Evolutionary conservation across 768 basidiomycete species (phyloP).

Genomic region (Termitomyces sp.): DNA sequence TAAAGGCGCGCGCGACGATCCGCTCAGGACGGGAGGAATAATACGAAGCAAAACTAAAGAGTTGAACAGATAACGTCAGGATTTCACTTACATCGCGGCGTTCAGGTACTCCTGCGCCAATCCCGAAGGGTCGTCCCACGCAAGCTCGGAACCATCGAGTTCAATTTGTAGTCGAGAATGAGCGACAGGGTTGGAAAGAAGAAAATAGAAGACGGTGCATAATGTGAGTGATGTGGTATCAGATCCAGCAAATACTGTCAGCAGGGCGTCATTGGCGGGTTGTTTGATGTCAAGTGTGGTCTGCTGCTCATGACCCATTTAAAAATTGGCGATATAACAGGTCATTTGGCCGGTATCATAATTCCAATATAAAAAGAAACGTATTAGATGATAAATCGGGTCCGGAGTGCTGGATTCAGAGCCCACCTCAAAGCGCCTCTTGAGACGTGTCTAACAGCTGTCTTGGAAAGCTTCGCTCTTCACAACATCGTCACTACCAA

Average conservation of each 20-base stretch:
- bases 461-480: slow-evolving; percentile 24
- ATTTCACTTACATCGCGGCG: slow-evolving; percentile 30
- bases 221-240: slow-evolving; percentile 19
- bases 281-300: no score
- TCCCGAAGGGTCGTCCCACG: not conserved
- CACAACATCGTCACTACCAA: slow-evolving; percentile 35
- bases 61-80: not conserved
- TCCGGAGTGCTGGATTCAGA: slow-evolving; percentile 14
- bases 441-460: slow-evolving; percentile 50
- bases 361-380: not conserved
- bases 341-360: not conserved
- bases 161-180: slow-evolving; percentile 12
- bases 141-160: slow-evolving; percentile 2
- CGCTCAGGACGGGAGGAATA: slow-evolving; percentile 33
- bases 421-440: slow-evolving; percentile 53
- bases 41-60: slow-evolving; percentile 26
- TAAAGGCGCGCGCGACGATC: slow-evolving; percentile 28
- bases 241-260: slow-evolving; percentile 19
- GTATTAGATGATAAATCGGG: slow-evolving; percentile 21
- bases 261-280: slow-evolving; percentile 14
- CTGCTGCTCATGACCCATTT: not conserved
- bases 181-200: slow-evolving; percentile 17
- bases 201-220: slow-evolving; percentile 16
- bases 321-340: not conserved
- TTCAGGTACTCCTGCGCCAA: slow-evolving; percentile 21